Evolutionary conservation across 2,329 filamentous ascomycete genomes (phyloP), one percentile per base, ranked within the genome.

Genomic region (Trichoderma asperellum): DNA sequence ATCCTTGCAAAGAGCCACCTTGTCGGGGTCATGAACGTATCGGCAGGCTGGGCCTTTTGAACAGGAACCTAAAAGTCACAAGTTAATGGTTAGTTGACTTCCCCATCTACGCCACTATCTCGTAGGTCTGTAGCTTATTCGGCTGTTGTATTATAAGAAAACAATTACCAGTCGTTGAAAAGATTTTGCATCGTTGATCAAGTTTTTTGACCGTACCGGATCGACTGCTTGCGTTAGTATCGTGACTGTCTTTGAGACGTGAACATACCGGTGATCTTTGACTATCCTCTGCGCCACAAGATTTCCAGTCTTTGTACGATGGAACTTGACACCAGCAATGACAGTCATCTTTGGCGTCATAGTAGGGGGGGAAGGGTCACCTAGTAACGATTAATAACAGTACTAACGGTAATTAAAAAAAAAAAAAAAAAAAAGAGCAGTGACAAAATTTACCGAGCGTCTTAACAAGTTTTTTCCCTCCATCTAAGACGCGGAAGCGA

Each of bases 1-100:
- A 66, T 92, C 90, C 81, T 93, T 96, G 88, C 96, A 99, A 68
- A 96, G 89, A 68, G 95, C 92, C 76, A 97, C 92, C 82, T 93
- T 97, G 77, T 88, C 84, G 53, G 92, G 88, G 77, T 99, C 92
- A 84, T 99, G 96, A 61, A 89, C 83, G 77, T 91, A 96, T 68
- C 87, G 90, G 80, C 96, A 99, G 59, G 82, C 83, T 8, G 91
- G 91, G 70, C 95, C 94, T 79, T 93, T 93, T 68, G 89, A 85
- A 80, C 96, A 99, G 73, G 90, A 91, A 82, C 96, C 96, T 97
- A 85, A 43, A 75, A 63, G 60, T 74, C 58, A 59, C 66, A 56
- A 5, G 60, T 57, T 67, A 70, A 83, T 88, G 79, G 88, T 86
- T 84, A 74, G 76, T 77, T 49, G 59, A 24, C 64, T 57, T 59